Evolutionary conservation across 129 eudicot genomes (phyloP), one percentile per base, ranked within the genome.

Genomic region (Flaveria ramosissima): DNA sequence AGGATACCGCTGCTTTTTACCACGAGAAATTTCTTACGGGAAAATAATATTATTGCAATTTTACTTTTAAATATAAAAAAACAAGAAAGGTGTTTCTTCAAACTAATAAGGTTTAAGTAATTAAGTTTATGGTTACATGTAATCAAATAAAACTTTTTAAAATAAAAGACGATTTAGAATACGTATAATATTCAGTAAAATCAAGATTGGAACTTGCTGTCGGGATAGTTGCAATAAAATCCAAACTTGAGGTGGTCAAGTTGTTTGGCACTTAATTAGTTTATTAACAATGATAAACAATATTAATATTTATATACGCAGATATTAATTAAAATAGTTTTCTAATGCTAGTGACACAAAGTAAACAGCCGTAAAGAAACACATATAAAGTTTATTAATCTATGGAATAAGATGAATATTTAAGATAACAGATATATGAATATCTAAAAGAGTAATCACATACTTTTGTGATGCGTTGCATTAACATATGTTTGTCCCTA

Each of bases 201-300:
- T 24, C 36, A 61, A 61, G 14, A 0, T 15, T 61, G 43, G 43
- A 27, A 26, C 42, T 61, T 26, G 19, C 14, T 61, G 68, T 61
- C 19, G 68, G 41, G 68, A 61, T 61, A 26, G 68, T 61, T 61
- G 68, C 68, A 61, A 26, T 26, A 61, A 61, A 61, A 27, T 26
- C 17, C 68, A 61, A 61, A 61, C 10, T 61, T 8, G 42, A 24
- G n/a, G 68, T 61, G 68, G 68, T 26, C 19, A 26, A 61, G 42
- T 61, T 61, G 68, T 61, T 61, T 27, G 41, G 68, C 68, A 61
- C 67, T 61, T 20, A 26, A 26, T 61, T 61, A 61, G 26, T 61
- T 30, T 26, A 24, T 12, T 13, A 26, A 26, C 23, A 59, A 21
- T 6, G 30, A 59, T 12, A 27, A 23, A 13, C 13, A 61, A 61